Conservation (phyloP, 2,329 filamentous ascomycete species). For the Paecilomyces formosus region DNA sequence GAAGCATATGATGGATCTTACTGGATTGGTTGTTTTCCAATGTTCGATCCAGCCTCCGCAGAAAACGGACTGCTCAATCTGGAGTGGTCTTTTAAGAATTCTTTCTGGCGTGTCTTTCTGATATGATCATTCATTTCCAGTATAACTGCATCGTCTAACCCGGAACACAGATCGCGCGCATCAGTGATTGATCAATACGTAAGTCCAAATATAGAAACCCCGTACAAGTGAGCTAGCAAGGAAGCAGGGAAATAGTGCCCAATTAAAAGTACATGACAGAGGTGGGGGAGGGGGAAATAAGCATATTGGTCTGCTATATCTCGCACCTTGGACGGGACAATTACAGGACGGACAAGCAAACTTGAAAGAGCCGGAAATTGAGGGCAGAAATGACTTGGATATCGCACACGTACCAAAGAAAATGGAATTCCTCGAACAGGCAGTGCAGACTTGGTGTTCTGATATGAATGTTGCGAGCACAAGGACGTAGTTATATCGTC, state of each 20-base stretch:
- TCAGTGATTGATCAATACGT: neutral
- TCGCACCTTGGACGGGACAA: neutral
- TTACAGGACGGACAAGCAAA: neutral
- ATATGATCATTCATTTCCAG: neutral
- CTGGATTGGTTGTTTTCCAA: neutral
- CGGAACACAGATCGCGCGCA: neutral
- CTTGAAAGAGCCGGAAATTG: neutral
- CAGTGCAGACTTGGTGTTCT: neutral
- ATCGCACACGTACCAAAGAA: neutral
- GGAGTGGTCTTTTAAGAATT: neutral
- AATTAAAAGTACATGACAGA: neutral
- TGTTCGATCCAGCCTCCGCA: neutral
- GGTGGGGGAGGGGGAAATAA: neutral
- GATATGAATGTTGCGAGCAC: neutral
- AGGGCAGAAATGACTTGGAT: neutral
- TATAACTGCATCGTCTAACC: neutral
- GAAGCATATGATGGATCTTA: neutral
- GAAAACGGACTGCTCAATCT: neutral
- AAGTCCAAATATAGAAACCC: neutral
- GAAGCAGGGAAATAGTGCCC: neutral
- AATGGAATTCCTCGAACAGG: neutral
- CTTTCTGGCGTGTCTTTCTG: neutral
- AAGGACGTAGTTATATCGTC: neutral
- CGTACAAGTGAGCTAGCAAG: neutral
- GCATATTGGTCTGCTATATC: neutral